These are phyloP conservation scores for Neopestalotiopsis sp. DNA, from an alignment of 2,329 filamentous ascomycete species.

Conservation along the genomic window DNA sequence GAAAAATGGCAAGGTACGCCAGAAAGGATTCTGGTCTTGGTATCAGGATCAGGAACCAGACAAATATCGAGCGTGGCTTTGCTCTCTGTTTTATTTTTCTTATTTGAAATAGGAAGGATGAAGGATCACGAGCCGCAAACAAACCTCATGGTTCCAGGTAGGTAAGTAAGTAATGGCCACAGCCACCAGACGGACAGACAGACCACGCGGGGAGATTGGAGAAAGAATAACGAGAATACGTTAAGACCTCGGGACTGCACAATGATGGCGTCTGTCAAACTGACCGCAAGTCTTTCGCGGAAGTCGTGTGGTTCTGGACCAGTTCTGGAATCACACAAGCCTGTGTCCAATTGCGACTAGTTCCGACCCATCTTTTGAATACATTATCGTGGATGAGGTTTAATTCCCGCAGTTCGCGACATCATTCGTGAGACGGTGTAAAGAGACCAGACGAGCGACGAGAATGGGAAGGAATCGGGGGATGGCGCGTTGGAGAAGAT, in stretches of 20 bases:
- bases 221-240: background rate
- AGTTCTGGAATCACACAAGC: background rate
- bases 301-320: background rate
- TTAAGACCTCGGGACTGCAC: background rate
- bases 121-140: conserved; percentile 12
- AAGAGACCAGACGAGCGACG: background rate
- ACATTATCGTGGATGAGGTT: background rate
- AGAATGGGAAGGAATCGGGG: background rate
- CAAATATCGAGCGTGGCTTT: background rate
- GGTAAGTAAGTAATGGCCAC: background rate
- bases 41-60: background rate
- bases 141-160: background rate
- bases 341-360: background rate
- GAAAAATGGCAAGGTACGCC: background rate
- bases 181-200: too few species aligned
- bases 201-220: background rate
- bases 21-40: background rate
- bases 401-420: background rate
- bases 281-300: conserved; percentile 7
- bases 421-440: background rate
- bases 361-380: background rate
- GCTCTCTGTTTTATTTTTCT: background rate
- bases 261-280: background rate
- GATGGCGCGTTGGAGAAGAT: background rate
- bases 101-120: background rate